phyloP scores from a whole-genome alignment of 371 early-diverging fungal species.

The Mucor plumbeus region DNA sequence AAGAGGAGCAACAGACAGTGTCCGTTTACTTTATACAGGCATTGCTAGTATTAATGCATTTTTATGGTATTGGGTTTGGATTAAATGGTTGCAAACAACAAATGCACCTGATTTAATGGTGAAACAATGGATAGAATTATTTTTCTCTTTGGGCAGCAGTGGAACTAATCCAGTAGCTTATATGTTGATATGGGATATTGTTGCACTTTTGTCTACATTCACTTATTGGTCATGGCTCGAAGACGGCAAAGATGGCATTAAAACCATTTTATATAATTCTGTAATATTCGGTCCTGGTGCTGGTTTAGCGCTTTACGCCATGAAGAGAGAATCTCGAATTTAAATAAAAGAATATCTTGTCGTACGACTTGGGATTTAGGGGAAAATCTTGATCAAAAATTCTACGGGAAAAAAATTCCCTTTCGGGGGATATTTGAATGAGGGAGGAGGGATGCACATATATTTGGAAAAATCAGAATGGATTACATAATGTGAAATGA shows the following conservation, averaged over 20 bases:
- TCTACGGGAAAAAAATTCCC: constrained; percentile 3
- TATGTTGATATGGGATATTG: constrained; percentile 19
- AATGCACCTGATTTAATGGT: constrained; percentile 5
- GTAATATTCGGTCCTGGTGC: constrained; percentile 17
- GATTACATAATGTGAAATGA: constrained; percentile 1
- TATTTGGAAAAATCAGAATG: background rate
- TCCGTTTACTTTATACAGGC: background rate
- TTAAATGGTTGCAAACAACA: constrained; percentile 18
- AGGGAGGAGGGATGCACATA: background rate
- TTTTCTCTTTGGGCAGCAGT: constrained; percentile 13
- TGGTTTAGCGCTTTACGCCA: constrained; percentile 16
- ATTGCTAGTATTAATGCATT: constrained; percentile 20
- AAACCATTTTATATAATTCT: background rate
- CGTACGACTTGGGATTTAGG: constrained; percentile 1
- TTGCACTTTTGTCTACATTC: constrained; percentile 13
- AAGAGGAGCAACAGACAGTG: constrained; percentile 4
- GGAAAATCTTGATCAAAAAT: background rate
- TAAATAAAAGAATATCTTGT: background rate
- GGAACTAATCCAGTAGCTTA: constrained; percentile 15
- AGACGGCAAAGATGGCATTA: constrained; percentile 14
- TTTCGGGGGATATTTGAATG: constrained; percentile 9
- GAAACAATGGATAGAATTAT: constrained; percentile 18
- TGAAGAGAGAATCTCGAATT: constrained; percentile 20
- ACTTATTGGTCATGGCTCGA: constrained; percentile 20
- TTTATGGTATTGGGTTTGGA: constrained; percentile 19